phyloP scores from a whole-genome alignment of 2,329 filamentous ascomycete species.

The Tolypocladium endophyticum region DNA sequence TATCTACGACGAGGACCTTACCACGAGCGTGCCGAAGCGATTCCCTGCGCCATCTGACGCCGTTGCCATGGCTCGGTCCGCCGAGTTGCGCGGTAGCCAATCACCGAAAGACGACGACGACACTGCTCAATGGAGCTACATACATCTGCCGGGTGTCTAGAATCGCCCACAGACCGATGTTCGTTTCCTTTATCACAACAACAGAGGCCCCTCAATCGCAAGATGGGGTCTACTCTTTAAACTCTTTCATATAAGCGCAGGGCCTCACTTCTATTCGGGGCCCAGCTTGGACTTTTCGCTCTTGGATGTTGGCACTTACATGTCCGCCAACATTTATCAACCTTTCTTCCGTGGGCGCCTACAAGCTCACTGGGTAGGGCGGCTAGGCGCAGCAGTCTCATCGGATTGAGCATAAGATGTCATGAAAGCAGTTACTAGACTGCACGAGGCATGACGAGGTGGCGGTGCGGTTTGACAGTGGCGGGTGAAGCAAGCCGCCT shows the following conservation, averaged over 20 bases:
- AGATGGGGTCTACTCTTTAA: neutral
- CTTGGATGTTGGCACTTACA: neutral
- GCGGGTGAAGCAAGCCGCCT: neutral
- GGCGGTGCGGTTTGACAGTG: neutral
- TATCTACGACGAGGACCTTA: conserved; percentile 28
- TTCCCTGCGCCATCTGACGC: conserved; percentile 17
- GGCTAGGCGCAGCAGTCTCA: neutral
- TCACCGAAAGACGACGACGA: conserved; percentile 9
- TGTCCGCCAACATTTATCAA: neutral
- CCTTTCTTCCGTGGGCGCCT: neutral
- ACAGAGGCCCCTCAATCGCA: neutral
- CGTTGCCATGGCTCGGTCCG: conserved; percentile 8
- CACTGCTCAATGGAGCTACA: conserved; percentile 22
- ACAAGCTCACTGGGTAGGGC: neutral
- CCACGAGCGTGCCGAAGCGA: conserved; percentile 13
- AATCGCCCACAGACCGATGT: neutral
- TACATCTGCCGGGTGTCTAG: conserved; percentile 25
- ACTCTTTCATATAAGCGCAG: neutral
- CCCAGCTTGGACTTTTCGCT: neutral
- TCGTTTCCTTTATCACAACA: neutral
- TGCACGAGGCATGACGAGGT: neutral
- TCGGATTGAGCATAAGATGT: conserved; percentile 5
- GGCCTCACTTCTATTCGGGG: neutral
- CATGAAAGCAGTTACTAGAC: conserved; percentile 5
- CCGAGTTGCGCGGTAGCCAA: conserved; percentile 2